phyloP scores from a whole-genome alignment of 352 stramenopile species.

The Globisporangium mamillatum region DNA sequence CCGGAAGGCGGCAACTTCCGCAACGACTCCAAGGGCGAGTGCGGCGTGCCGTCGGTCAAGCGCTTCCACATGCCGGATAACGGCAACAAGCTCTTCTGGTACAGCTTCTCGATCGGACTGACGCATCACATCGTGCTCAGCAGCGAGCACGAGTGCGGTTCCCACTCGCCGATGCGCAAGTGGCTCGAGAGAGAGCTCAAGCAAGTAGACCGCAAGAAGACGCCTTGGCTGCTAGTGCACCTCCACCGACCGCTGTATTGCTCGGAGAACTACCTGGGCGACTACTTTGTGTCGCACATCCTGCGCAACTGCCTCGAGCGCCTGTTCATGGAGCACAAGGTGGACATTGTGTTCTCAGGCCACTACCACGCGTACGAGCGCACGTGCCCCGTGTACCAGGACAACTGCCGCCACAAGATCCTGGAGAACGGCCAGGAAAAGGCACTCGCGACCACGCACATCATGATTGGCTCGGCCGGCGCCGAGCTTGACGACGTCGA shows the following conservation, averaged over 20 bases:
- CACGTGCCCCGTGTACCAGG: slow-evolving; percentile 27
- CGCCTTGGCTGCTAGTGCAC: slow-evolving; percentile 30
- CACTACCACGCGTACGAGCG: slow-evolving; percentile 34
- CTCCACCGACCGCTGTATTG: slow-evolving; percentile 31
- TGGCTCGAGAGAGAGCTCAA: slow-evolving; percentile 28
- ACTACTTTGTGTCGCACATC: slow-evolving; percentile 17
- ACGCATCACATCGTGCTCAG: slow-evolving; percentile 29
- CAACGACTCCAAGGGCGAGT: slow-evolving; percentile 61
- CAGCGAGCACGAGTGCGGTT: slow-evolving; percentile 27
- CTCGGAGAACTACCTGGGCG: slow-evolving; percentile 18
- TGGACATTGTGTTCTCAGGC: slow-evolving; percentile 28
- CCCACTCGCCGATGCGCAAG: slow-evolving; percentile 16
- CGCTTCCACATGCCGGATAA: slow-evolving; percentile 53
- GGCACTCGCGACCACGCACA: slow-evolving; percentile 26
- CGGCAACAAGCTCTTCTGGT: slow-evolving; percentile 31
- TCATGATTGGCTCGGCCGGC: slow-evolving; percentile 48
- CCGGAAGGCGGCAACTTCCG: slow-evolving; percentile 18
- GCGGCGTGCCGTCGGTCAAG: slow-evolving; percentile 52
- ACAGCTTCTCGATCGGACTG: slow-evolving; percentile 26
- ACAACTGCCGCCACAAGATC: slow-evolving; percentile 17
- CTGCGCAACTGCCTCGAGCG: slow-evolving; percentile 22
- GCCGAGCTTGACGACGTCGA: slow-evolving; percentile 34
- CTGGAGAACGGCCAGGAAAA: slow-evolving; percentile 10
- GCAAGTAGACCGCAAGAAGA: slow-evolving; percentile 22
- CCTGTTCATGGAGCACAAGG: slow-evolving; percentile 21